Conservation (phyloP, 2,329 filamentous ascomycete species). For the Cytospora piceae region DNA sequence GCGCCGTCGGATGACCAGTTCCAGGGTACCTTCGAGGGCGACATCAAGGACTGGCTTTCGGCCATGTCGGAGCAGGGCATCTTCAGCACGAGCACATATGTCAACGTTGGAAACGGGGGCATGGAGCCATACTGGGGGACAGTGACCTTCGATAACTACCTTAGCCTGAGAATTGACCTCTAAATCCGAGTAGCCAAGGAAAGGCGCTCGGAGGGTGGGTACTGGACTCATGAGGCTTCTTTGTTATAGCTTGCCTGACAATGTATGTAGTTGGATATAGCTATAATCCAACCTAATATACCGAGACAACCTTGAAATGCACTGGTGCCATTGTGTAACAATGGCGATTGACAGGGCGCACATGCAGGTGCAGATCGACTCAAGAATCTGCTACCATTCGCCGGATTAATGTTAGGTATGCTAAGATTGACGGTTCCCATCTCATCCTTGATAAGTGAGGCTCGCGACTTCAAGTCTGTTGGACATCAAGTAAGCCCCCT, state of each 20-base stretch:
- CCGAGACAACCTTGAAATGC: background rate
- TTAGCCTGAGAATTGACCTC: conserved; percentile 33
- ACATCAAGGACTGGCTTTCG: conserved; percentile 47
- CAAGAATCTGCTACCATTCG: background rate
- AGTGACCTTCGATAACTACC: conserved; percentile 34
- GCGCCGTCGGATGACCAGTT: conserved; percentile 42
- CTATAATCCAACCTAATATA: background rate
- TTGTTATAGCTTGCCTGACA: background rate
- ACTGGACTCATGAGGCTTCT: background rate
- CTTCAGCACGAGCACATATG: conserved; percentile 43
- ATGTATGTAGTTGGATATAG: background rate
- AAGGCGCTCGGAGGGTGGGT: background rate
- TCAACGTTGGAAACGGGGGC: conserved; percentile 49
- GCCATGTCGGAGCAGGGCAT: conserved; percentile 43
- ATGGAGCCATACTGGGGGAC: conserved; percentile 35
- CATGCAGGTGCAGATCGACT: background rate
- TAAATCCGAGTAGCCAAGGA: conserved; percentile 6
- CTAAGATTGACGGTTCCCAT: background rate
- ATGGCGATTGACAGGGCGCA: background rate
- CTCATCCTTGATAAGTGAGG: background rate
- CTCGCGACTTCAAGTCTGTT: background rate
- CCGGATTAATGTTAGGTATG: background rate
- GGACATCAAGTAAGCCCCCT: background rate
- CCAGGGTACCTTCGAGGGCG: conserved; percentile 42
- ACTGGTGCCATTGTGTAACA: background rate